phyloP scores from a whole-genome alignment of 202 grass and related monocot genomes.

The Panicum virgatum region DNA sequence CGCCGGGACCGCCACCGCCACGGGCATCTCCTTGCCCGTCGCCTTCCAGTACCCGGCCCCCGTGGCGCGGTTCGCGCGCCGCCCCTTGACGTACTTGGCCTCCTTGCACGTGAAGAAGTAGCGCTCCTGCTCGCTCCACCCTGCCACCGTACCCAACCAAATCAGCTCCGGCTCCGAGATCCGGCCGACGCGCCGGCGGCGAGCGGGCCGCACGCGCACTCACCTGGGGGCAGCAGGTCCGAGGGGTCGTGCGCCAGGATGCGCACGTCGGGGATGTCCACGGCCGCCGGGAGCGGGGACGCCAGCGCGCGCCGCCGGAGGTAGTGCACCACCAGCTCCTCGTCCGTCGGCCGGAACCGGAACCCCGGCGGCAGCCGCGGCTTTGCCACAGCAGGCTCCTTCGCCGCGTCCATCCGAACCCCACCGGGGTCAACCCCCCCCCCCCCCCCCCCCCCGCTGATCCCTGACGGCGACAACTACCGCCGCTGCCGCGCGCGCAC shows the following conservation, averaged over 20 bases:
- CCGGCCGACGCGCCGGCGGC: neutral
- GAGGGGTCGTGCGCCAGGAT: constrained; percentile 53
- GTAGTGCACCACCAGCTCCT: constrained; percentile 58
- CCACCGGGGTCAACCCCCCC: neutral
- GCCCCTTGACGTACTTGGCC: constrained; percentile 49
- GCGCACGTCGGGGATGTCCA: constrained; percentile 57
- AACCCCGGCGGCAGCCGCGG: constrained; percentile 49
- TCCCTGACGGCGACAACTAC: neutral
- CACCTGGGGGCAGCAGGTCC: constrained; percentile 56
- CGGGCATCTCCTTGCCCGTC: constrained; percentile 65
- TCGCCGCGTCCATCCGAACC: neutral
- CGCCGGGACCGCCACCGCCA: constrained; percentile 16
- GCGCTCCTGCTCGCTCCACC: constrained; percentile 45
- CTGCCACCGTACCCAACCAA: neutral
- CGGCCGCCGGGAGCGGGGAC: constrained; percentile 39
- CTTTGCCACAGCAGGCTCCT: neutral
- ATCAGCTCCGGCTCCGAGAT: neutral
- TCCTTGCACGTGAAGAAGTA: constrained; percentile 65
- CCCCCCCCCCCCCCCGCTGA: too few species aligned
- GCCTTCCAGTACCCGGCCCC: constrained; percentile 81
- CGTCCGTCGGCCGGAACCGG: constrained; percentile 54
- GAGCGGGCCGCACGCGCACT: neutral
- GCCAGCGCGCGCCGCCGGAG: constrained; percentile 41
- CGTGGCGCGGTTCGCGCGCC: constrained; percentile 49
- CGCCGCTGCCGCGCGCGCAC: neutral